Base-by-base conservation (phyloP, 176 grass and related monocot genomes). In the Themeda triandra region DNA sequence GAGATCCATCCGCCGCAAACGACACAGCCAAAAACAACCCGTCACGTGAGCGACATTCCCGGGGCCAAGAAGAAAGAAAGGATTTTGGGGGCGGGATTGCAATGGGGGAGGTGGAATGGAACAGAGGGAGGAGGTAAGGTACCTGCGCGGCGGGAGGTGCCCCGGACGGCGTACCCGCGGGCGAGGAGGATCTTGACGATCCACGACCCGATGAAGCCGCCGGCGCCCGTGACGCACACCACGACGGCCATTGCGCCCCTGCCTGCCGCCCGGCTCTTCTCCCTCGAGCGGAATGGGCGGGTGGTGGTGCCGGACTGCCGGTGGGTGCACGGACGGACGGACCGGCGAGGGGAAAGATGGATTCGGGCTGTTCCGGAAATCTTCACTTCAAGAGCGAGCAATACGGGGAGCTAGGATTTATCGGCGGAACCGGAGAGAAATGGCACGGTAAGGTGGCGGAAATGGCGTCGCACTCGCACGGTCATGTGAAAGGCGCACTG, bases 201-300 rank as follows among this genome's bases (percentile, higher is more conserved):
- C 90, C 90, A 92, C 35, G 90, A 92, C 1, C 86, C 90, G 73
- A 92, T 92, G 90, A 92, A 92, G 1, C 90, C 90, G 29, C 86
- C 86, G 78, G 90, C 90, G 67, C 90, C 90, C 73, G 90, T 92
- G 83, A 92, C 83, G 79, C 90, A 92, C 30, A 92, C 90, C 28
- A 78, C 45, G 72, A 21, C 62, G 46, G 86, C 86, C 90, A 85
- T 92, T 27, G 73, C 59, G 45, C 24, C 0, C 0, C 51, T 54
- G 46, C 1, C 21, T 8, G 25, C 0, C 1, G n/a, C 18, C 31
- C 24, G n/a, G n/a, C 27, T 4, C 35, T 40, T 37, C 17, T 56
- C 19, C 9, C 19, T 49, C 23, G 2, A 7, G 7, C 21, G 8
- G 10, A 60, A 41, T 29, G 23, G 23, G 25, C 19, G 9, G 11